Evolutionary conservation across 164 flowering plant genomes (phyloP), one percentile per base, ranked within the genome.

Genomic region (Echeveria elegans): DNA sequence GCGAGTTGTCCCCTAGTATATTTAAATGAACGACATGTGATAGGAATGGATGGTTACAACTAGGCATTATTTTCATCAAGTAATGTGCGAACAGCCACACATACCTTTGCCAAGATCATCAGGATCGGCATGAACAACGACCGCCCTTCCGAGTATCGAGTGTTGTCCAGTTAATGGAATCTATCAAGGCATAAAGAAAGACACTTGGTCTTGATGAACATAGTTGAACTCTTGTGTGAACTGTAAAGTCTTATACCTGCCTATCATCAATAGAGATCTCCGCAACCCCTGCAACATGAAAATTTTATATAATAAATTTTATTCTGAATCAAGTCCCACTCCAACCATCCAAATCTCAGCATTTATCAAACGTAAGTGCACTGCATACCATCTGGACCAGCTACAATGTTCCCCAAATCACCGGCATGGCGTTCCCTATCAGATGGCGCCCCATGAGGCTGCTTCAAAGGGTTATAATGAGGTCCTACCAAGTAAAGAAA

Each of bases 61-160:
- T n/a, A n/a, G n/a, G n/a, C n/a, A n/a, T n/a, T n/a, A n/a, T n/a
- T n/a, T n/a, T n/a, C n/a, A n/a, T n/a, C n/a, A n/a, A n/a, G n/a
- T n/a, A n/a, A n/a, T n/a, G n/a, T n/a, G n/a, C n/a, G n/a, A 43
- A 43, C 5, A 5, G 16, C 16, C 47, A 43, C 41, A 29, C 9
- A 16, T 77, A 94, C 99, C 99, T 81, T 78, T 89, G 74, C 99
- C 97, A 72, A 94, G 93, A 76, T 94, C 99, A 87, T 94, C 99
- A 70, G 97, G 89, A 79, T 91, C 99, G 6, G 76, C 90, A 80
- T 94, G 99, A 63, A 94, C 97, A 77, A 94, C 99, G 69, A 94
- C 89, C 72, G 99, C 97, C 81, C 99, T 88, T 77, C 97, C 99
- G 70, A 94, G 65, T 68, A 94, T 83, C 58, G 99, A 91, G 45